phyloP scores from a whole-genome alignment of 495 filamentous ascomycete species.

The Poronia punctata region DNA sequence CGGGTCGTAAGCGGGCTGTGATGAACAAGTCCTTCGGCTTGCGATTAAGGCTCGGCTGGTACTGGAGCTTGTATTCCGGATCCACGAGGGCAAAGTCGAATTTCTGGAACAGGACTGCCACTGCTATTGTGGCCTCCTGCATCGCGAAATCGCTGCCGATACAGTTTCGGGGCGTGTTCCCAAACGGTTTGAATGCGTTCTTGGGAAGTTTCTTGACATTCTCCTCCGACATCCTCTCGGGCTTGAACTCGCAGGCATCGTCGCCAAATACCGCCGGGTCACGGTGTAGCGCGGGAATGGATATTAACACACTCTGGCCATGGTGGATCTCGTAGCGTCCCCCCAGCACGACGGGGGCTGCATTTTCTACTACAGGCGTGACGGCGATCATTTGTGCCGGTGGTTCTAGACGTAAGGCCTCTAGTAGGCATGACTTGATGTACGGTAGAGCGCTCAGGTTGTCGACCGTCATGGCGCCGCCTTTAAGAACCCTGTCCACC shows the following conservation, averaged over 20 bases:
- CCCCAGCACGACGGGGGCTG: conserved; percentile 30
- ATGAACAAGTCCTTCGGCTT: conserved; percentile 52
- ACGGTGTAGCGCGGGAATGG: conserved; percentile 34
- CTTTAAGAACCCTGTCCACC: conserved; percentile 45
- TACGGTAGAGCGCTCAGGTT: conserved; percentile 54
- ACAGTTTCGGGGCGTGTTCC: conserved; percentile 44
- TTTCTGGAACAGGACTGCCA: conserved; percentile 45
- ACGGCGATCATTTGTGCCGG: conserved; percentile 42
- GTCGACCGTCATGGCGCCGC: conserved; percentile 48
- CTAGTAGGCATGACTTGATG: conserved; percentile 45
- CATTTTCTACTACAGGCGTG: conserved; percentile 11
- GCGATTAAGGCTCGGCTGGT: neutral
- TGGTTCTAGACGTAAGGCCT: conserved; percentile 53
- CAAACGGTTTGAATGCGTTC: conserved; percentile 42
- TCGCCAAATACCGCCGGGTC: conserved; percentile 41
- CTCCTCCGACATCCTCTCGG: conserved; percentile 52
- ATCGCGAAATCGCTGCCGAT: conserved; percentile 49
- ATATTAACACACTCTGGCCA: conserved; percentile 40
- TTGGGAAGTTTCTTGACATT: conserved; percentile 46
- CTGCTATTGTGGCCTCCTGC: conserved; percentile 44
- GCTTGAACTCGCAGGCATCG: conserved; percentile 43
- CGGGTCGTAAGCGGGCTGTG: conserved; percentile 44
- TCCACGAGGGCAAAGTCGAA: conserved; percentile 47
- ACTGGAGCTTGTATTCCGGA: conserved; percentile 51
- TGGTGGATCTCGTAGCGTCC: conserved; percentile 53